A percentile compares a stretch with the other conserved stretches of the same genome.
phyloP scores from a whole-genome alignment of 2,329 filamentous ascomycete species.

The Colletotrichum sp. region DNA sequence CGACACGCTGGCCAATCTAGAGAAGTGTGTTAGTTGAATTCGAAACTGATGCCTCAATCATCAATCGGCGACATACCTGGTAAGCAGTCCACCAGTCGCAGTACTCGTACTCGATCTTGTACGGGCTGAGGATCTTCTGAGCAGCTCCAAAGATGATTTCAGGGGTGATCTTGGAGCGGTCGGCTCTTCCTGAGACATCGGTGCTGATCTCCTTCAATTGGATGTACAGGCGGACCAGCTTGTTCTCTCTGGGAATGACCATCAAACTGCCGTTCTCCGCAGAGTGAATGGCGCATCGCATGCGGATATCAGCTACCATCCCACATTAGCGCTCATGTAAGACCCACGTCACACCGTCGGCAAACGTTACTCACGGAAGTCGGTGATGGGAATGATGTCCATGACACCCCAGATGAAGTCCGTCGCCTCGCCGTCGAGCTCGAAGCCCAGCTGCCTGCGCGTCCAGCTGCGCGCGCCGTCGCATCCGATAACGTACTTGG shows the following conservation, averaged over 20 bases:
- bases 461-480: conserved; percentile 74
- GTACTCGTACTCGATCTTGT: conserved; percentile 66
- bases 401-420: conserved; percentile 54
- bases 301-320: conserved; percentile 55
- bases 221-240: conserved; percentile 68
- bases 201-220: conserved; percentile 58
- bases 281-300: conserved; percentile 63
- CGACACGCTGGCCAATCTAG: conserved; percentile 72
- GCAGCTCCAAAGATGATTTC: conserved; percentile 66
- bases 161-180: conserved; percentile 66
- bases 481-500: conserved; percentile 71
- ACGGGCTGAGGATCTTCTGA: conserved; percentile 69
- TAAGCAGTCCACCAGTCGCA: conserved; percentile 73
- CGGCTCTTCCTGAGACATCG: conserved; percentile 50
- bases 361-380: conserved; percentile 46
- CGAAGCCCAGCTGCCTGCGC: conserved; percentile 60
- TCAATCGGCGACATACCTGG: conserved; percentile 45
- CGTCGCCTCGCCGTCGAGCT: conserved; percentile 59
- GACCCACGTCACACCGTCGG: neutral
- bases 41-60: rapidly evolving
- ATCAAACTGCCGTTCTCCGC: conserved; percentile 62
- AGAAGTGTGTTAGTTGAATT: conserved; percentile 38
- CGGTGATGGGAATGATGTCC: conserved; percentile 39
- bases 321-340: neutral
- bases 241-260: conserved; percentile 69